Evolutionary conservation across 164 flowering plant species (phyloP).

Genomic region (Annona squamosa): DNA sequence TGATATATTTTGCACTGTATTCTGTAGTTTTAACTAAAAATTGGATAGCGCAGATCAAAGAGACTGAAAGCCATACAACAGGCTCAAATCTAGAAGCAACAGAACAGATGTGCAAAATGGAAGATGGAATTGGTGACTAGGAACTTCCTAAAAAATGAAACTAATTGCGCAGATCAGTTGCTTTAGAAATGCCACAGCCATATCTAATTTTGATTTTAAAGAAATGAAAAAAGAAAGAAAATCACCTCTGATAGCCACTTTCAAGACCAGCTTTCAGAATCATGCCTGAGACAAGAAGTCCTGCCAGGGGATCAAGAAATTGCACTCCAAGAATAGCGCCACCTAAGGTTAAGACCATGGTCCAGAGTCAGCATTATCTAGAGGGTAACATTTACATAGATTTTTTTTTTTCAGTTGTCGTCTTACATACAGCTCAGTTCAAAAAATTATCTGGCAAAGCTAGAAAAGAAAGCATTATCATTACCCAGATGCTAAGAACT

Average conservation of each 20-base stretch:
- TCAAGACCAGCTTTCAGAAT: slow-evolving; percentile 88
- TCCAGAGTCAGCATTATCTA: slow-evolving; percentile 9
- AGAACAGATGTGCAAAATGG: background rate
- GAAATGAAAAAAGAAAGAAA: background rate
- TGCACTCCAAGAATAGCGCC: slow-evolving; percentile 87
- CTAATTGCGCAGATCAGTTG: background rate
- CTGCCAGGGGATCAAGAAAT: slow-evolving; percentile 93
- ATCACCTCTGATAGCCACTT: slow-evolving; percentile 81
- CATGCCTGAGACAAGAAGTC: slow-evolving; percentile 88
- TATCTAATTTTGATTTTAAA: background rate
- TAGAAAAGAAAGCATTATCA: background rate
- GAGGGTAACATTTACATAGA: background rate
- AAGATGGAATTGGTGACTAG: background rate
- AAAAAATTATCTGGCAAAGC: background rate
- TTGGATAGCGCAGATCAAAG: background rate
- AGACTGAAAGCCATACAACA: background rate
- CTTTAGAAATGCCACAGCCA: background rate
- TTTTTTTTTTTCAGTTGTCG: background rate
- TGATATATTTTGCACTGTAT: too few species aligned
- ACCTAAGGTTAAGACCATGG: slow-evolving; percentile 37
- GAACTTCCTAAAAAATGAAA: background rate
- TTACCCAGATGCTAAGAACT: background rate
- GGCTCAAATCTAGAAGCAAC: background rate
- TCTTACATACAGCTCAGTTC: background rate
- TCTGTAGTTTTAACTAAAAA: background rate